Percentiles rank a stretch among this genome's conserved stretches.
Evolutionary conservation across 148 eudicot genomes (phyloP).

Genomic region (Rhododendron simsii): DNA sequence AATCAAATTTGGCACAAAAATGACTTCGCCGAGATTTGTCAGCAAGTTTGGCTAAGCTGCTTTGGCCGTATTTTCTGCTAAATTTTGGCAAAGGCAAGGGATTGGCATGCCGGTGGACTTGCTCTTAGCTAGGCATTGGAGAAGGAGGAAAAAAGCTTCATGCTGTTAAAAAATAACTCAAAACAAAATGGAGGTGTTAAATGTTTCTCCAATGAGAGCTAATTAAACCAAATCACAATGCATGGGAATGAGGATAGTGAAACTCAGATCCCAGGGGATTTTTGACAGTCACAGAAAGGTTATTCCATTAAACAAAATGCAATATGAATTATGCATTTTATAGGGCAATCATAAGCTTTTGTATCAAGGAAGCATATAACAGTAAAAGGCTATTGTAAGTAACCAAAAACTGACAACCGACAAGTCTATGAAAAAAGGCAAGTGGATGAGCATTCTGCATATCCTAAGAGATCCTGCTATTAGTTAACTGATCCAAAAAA

Average conservation of each 20-base stretch:
- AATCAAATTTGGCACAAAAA: not conserved
- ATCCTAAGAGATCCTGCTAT: not conserved
- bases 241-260: not conserved
- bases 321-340: not conserved
- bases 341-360: not conserved
- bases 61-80: not conserved
- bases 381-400: too few species aligned
- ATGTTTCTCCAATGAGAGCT: not conserved
- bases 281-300: not conserved
- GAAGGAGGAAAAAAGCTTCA: not conserved
- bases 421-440: not conserved
- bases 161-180: not conserved
- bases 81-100: not conserved
- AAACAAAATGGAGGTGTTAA: not conserved
- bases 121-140: not conserved
- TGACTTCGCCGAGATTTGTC: not conserved
- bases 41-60: not conserved
- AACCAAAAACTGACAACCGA: not conserved
- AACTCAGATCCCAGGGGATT: not conserved
- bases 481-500: not conserved
- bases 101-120: not conserved
- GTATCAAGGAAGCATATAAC: not conserved
- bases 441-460: not conserved
- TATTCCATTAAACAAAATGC: not conserved
- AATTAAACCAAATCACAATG: not conserved